These are phyloP conservation scores for Nemophila menziesii DNA, from an alignment of 257 asterid genomes.

Conservation along the genomic window DNA sequence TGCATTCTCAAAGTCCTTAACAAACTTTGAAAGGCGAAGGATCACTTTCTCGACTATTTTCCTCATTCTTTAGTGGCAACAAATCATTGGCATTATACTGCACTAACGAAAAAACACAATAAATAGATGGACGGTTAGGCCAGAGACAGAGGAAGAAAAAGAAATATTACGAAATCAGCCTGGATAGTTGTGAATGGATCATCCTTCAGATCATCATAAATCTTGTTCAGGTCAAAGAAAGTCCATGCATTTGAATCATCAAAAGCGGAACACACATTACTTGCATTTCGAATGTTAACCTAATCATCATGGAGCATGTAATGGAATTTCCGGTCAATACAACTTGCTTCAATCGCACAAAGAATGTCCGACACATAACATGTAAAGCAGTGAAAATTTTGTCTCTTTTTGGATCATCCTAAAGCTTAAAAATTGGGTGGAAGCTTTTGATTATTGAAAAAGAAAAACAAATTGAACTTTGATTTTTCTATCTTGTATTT, in stretches of 20 bases:
- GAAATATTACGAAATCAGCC: slow-evolving; percentile 33
- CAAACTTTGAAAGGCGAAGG: slow-evolving; percentile 34
- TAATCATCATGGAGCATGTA: slow-evolving; percentile 9
- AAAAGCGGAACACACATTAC: slow-evolving; percentile 38
- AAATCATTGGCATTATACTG: slow-evolving; percentile 48
- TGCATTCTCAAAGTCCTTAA: slow-evolving; percentile 36
- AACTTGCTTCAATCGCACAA: too few relatives aligned
- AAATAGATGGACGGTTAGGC: background rate
- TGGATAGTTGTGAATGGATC: slow-evolving; percentile 30
- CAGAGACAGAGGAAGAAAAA: background rate
- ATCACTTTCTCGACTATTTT: slow-evolving; percentile 34
- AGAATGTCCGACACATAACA: background rate
- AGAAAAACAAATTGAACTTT: too few relatives aligned
- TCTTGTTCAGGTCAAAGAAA: slow-evolving; percentile 35
- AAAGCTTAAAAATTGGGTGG: too few relatives aligned
- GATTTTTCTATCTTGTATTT: too few relatives aligned
- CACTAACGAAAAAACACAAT: slow-evolving; percentile 12
- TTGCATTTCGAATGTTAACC: slow-evolving; percentile 42
- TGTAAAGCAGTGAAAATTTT: background rate
- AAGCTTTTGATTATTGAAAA: too few relatives aligned
- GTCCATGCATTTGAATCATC: slow-evolving; percentile 40
- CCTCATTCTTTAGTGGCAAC: slow-evolving; percentile 44
- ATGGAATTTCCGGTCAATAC: background rate
- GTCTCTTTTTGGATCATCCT: too few relatives aligned
- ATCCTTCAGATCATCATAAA: slow-evolving; percentile 33